Percentiles rank a stretch among this genome's conserved stretches.
These are phyloP conservation scores for Boletus eberwhitei DNA, from an alignment of 768 basidiomycete species.

Conservation along the genomic window DNA sequence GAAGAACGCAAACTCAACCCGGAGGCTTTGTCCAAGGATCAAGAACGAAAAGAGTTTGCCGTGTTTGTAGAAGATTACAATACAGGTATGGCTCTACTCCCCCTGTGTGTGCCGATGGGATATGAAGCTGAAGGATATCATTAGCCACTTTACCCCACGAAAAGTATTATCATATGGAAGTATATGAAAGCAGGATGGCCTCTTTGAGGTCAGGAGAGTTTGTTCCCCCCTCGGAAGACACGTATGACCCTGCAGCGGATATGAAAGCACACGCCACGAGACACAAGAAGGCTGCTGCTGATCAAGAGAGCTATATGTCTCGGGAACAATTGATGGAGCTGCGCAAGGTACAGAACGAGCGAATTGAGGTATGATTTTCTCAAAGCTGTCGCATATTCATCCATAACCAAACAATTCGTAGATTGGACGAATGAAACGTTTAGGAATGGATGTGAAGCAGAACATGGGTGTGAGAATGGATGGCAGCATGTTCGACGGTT, in stretches of 20 bases:
- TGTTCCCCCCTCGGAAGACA: slow-evolving; percentile 64
- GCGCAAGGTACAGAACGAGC: slow-evolving; percentile 79
- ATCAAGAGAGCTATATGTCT: slow-evolving; percentile 72
- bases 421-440: slow-evolving; percentile 78
- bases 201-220: slow-evolving; percentile 82
- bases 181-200: slow-evolving; percentile 81
- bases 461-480: slow-evolving; percentile 90
- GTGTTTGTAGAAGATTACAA: slow-evolving; percentile 83
- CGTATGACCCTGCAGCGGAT: slow-evolving; percentile 83
- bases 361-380: slow-evolving; percentile 57
- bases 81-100: slow-evolving; percentile 48
- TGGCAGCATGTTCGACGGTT: slow-evolving; percentile 54
- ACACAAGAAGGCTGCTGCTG: slow-evolving; percentile 64
- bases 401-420: slow-evolving; percentile 22
- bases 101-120: not conserved
- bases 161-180: slow-evolving; percentile 91
- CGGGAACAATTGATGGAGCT: slow-evolving; percentile 81
- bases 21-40: slow-evolving; percentile 82
- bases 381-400: not conserved
- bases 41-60: slow-evolving; percentile 80
- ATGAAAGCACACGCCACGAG: slow-evolving; percentile 69
- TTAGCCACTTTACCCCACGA: slow-evolving; percentile 89
- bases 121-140: not conserved
- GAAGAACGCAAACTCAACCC: slow-evolving; percentile 92
- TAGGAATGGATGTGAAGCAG: slow-evolving; percentile 86